These are phyloP conservation scores for Rhynchosporium agropyri DNA, from an alignment of 2,329 filamentous ascomycete species.

Conservation along the genomic window DNA sequence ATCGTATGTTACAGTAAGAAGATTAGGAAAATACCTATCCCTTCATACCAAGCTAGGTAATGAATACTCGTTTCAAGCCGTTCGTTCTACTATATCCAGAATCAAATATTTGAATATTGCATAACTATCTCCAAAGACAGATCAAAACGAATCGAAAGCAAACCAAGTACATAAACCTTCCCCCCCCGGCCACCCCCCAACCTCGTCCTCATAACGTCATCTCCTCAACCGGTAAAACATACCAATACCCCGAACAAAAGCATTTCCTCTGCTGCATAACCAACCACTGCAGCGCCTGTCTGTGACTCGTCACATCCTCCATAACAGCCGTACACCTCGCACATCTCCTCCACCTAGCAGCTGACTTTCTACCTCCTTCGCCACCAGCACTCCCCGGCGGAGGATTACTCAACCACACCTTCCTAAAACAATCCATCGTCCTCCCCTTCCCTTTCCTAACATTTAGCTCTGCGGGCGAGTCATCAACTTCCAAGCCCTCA, in stretches of 20 bases:
- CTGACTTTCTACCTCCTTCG: slow-evolving; percentile 13
- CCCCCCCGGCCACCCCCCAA: no score
- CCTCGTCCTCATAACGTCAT: neutral
- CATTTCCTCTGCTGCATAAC: slow-evolving; percentile 43
- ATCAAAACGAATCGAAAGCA: no score
- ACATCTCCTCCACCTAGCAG: slow-evolving; percentile 41
- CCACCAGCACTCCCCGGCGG: neutral
- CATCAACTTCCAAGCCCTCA: slow-evolving; percentile 39
- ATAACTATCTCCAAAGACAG: no score
- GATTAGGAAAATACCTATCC: no score
- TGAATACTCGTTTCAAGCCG: no score
- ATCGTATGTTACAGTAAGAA: no score
- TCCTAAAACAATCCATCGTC: slow-evolving; percentile 42
- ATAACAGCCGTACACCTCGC: slow-evolving; percentile 42
- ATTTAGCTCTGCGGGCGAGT: slow-evolving; percentile 33
- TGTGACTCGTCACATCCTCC: slow-evolving; percentile 41
- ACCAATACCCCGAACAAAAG: slow-evolving; percentile 43
- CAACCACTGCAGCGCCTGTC: slow-evolving; percentile 41
- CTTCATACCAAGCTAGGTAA: no score
- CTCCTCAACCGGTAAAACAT: slow-evolving; percentile 38
- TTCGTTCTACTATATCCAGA: no score
- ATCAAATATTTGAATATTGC: no score
- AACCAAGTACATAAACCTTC: no score
- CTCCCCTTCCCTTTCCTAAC: slow-evolving; percentile 28
- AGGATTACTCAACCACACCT: slow-evolving; percentile 38